Conservation (phyloP, 768 basidiomycete genomes). For the Cyclocybe cylindracea region DNA sequence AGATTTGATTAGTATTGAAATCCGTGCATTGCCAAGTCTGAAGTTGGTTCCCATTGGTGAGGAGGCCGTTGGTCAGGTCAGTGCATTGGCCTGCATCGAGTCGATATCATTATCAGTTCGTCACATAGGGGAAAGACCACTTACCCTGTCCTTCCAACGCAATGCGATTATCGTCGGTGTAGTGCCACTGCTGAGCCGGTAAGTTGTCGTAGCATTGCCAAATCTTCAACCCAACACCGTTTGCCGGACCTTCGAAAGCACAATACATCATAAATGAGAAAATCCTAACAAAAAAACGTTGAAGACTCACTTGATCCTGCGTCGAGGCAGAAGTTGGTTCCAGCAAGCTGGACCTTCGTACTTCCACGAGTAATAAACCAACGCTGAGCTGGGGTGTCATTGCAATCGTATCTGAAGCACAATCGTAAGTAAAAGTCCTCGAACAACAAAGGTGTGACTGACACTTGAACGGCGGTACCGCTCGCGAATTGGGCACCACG, state of each 20-base stretch:
- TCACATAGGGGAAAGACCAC: background rate
- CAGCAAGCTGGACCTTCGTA: constrained; percentile 29
- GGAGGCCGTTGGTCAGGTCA: constrained; percentile 28
- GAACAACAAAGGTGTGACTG: background rate
- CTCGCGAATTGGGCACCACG: constrained; percentile 23
- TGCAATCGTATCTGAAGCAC: constrained; percentile 32
- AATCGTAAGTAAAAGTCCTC: background rate
- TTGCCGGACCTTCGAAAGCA: constrained; percentile 23
- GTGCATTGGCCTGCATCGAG: constrained; percentile 23
- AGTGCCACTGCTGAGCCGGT: constrained; percentile 34
- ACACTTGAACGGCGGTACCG: constrained; percentile 34
- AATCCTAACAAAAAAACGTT: background rate
- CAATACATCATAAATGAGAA: background rate
- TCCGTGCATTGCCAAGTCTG: constrained; percentile 35
- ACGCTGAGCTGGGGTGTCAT: constrained; percentile 28
- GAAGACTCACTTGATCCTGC: constrained; percentile 29
- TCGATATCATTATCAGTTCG: background rate
- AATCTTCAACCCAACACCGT: constrained; percentile 32
- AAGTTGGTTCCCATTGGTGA: constrained; percentile 27
- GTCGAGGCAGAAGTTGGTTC: constrained; percentile 36
- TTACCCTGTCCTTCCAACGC: constrained; percentile 23
- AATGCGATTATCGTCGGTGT: constrained; percentile 28
- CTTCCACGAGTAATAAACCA: constrained; percentile 27
- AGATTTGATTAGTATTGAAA: constrained; percentile 28
- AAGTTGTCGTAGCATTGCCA: constrained; percentile 35